Percentiles rank a stretch among this genome's conserved stretches.
phyloP scores from a whole-genome alignment of 1,284 basidiomycete genomes.

The Mycena sp. region DNA sequence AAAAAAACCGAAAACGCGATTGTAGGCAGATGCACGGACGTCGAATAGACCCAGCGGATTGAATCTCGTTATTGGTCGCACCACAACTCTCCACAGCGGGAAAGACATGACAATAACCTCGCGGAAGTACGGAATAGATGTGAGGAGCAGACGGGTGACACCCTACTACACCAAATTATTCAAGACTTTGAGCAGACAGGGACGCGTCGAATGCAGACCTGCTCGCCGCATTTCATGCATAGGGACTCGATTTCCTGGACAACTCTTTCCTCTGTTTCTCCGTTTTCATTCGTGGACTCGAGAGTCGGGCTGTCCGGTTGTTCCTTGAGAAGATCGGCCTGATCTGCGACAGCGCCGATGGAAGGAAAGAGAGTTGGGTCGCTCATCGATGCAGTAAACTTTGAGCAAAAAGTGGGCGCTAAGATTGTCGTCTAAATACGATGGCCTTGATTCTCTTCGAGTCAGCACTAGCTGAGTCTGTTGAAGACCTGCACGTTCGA shows the following conservation, averaged over 20 bases:
- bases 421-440: too few relatives aligned
- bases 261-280: constrained; percentile 65
- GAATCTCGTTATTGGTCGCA: constrained; percentile 92
- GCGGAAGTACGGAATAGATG: constrained; percentile 95
- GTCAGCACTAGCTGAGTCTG: too few relatives aligned
- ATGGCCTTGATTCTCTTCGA: too few relatives aligned
- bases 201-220: constrained; percentile 62
- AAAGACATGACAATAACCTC: constrained; percentile 98
- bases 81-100: constrained; percentile 95
- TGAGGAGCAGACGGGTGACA: constrained; percentile 90
- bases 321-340: constrained; percentile 44
- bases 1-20: neutral
- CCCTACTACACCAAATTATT: constrained; percentile 65
- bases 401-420: neutral
- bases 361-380: constrained; percentile 49
- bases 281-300: constrained; percentile 8
- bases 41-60: constrained; percentile 90
- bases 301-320: constrained; percentile 19
- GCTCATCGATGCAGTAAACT: neutral
- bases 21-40: constrained; percentile 57
- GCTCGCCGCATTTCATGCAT: constrained; percentile 93
- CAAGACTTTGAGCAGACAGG: constrained; percentile 4
- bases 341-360: constrained; percentile 54
- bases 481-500: neutral
- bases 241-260: constrained; percentile 90